Evolutionary conservation across 2,329 filamentous ascomycete species (phyloP), one percentile per base, ranked within the genome.

Genomic region (Zopfia rhizophila): DNA sequence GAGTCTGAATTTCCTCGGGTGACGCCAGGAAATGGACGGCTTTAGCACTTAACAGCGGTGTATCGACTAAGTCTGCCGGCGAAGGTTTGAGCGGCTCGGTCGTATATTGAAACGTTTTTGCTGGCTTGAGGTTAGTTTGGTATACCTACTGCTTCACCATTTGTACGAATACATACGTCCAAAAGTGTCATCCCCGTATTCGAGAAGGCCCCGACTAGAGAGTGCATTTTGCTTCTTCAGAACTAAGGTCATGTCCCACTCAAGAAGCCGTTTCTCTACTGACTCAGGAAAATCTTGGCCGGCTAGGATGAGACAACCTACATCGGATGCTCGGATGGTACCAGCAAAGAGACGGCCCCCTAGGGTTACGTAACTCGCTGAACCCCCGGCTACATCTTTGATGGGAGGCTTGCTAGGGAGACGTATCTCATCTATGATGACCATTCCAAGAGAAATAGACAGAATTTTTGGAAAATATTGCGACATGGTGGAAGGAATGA

Each of bases 181-280:
- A 45, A 63, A 63, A 12, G 52, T 58, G 29, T 51, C 43, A 48
- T 63, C 60, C 35, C 54, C 30, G 29, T 64, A 64, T 8, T 53
- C 38, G 2, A 62, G 23, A 7, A 54, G 41, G 5, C 60, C 58
- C 16, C 57, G 25, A 7, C 51, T 56, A n/a, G 38, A 49, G 4
- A 16, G 38, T 27, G 30, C 31, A 8, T 25, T 32, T 3, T 31
- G 33, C 7, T 42, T 13, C 14, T 52, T 48, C n/a, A 59, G 14
- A 6, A 50, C 45, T 5, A 60, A 30, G 2, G 36, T 51, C 10
- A 35, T 42, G 17, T 38, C 39, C 53, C 50, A 58, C 2, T 35
- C 8, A 10, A 32, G 24, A n/a, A 60, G 35, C 13, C 31, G 11
- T 19, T 43, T 10, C 27, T 36, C 30, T n/a, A 44, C 31, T 21